A percentile compares a stretch with the other conserved stretches of the same genome.
Conservation (phyloP, 148 eudicot species). For the Limonium bicolor region DNA sequence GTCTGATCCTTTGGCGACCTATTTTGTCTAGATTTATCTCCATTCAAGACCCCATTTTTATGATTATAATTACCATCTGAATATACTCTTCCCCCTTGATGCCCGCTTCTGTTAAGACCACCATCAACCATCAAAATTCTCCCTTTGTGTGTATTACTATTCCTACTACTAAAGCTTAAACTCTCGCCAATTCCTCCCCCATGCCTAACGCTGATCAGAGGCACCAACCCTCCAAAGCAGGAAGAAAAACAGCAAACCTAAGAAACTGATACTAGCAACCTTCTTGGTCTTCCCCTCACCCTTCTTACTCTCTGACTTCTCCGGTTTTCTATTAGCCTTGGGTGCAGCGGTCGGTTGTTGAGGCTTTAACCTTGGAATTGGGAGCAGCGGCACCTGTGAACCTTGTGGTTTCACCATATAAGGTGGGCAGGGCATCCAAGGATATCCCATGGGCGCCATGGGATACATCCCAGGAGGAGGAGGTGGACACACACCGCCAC, state of each 20-base stretch:
- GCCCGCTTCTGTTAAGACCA: no score
- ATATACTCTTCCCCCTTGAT: slow-evolving; percentile 16
- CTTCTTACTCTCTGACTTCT: slow-evolving; percentile 51
- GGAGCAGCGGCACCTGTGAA: slow-evolving; percentile 75
- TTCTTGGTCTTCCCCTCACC: slow-evolving; percentile 61
- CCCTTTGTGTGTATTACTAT: slow-evolving; percentile 30
- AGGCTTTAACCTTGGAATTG: slow-evolving; percentile 73
- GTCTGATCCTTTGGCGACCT: slow-evolving; percentile 4
- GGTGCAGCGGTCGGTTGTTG: slow-evolving; percentile 26
- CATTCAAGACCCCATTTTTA: slow-evolving; percentile 10
- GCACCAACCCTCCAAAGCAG: slow-evolving; percentile 81
- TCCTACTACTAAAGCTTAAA: slow-evolving; percentile 9
- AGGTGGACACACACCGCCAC: slow-evolving; percentile 19
- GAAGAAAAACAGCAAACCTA: slow-evolving; percentile 74
- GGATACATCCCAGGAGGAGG: slow-evolving; percentile 39
- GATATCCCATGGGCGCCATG: slow-evolving; percentile 61
- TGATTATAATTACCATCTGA: slow-evolving; percentile 13
- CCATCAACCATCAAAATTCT: slow-evolving; percentile 39
- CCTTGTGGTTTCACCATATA: slow-evolving; percentile 70
- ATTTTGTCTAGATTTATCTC: no score
- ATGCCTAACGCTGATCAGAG: slow-evolving; percentile 56
- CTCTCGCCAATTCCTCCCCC: slow-evolving; percentile 18
- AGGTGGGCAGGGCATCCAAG: slow-evolving; percentile 74
- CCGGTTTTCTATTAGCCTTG: slow-evolving; percentile 32
- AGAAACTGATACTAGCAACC: slow-evolving; percentile 81